A percentile compares a stretch with the other conserved stretches of the same genome.
Evolutionary conservation across 192 early-diverging fungal species (phyloP).

Genomic region (Mortierella alpina): DNA sequence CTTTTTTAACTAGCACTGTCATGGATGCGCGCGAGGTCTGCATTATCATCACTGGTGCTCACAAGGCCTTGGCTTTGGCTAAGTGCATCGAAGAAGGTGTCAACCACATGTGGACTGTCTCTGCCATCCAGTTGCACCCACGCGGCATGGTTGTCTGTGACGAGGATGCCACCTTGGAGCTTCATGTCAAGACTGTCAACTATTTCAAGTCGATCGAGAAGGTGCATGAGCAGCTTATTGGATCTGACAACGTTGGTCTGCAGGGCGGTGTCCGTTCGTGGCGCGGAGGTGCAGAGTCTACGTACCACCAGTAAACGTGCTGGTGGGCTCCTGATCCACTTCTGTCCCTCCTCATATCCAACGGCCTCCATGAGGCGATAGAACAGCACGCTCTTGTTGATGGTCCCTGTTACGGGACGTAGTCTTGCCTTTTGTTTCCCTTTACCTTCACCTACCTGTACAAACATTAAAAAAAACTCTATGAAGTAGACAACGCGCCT

Average conservation of each 20-base stretch:
- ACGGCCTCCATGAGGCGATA: no score
- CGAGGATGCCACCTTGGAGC: constrained; percentile 88
- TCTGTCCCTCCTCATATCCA: neutral
- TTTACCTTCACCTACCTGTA: neutral
- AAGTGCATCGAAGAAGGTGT: constrained; percentile 87
- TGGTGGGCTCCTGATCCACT: neutral
- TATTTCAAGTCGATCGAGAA: constrained; percentile 91
- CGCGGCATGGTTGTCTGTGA: constrained; percentile 87
- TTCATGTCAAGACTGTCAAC: constrained; percentile 90
- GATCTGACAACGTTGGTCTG: constrained; percentile 77
- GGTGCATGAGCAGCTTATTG: constrained; percentile 81
- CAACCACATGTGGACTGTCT: constrained; percentile 93
- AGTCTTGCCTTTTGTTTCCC: neutral
- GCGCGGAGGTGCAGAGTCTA: constrained; percentile 54
- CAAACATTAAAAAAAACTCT: neutral
- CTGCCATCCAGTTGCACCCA: constrained; percentile 85
- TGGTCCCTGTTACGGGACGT: neutral
- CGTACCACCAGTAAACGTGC: constrained; percentile 47
- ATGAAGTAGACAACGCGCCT: no score
- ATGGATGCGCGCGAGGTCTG: constrained; percentile 90
- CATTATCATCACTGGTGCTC: constrained; percentile 87
- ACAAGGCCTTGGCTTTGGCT: constrained; percentile 84
- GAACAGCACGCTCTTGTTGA: neutral
- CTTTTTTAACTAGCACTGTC: constrained; percentile 69
- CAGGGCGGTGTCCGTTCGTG: constrained; percentile 65